Evolutionary conservation across 78 protist genomes (phyloP).

Genomic region (Chrysochromulina parva): DNA sequence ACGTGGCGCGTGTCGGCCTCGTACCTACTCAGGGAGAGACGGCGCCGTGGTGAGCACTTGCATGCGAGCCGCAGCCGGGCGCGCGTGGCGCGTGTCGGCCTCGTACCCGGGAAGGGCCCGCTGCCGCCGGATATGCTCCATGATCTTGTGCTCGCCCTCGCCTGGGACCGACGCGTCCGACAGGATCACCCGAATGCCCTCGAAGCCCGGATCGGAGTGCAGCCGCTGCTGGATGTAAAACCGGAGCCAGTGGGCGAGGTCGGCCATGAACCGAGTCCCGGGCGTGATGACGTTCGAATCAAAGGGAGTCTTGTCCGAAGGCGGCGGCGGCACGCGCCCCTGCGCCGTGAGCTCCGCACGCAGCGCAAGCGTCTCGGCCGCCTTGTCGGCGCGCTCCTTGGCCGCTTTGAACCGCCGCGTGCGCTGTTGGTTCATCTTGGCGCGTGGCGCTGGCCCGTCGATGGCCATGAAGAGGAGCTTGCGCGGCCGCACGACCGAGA

Average conservation of each 20-base stretch:
- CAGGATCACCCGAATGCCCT: constrained; percentile 67
- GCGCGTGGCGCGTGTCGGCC: not conserved
- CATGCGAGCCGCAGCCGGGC: not conserved
- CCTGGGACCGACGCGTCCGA: constrained; percentile 93
- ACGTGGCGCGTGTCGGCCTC: constrained; percentile 74
- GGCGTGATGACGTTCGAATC: constrained; percentile 88
- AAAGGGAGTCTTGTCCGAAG: constrained; percentile 49
- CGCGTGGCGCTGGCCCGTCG: constrained; percentile 98
- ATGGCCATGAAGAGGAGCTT: constrained; percentile 96
- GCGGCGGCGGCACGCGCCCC: constrained; percentile 23
- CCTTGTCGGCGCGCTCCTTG: constrained; percentile 58
- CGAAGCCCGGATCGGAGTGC: constrained; percentile 84
- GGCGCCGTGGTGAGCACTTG: constrained; percentile 61
- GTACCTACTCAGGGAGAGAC: too few relatives aligned
- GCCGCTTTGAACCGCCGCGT: constrained; percentile 93
- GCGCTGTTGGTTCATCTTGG: constrained; percentile 95
- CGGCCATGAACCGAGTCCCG: constrained; percentile 90
- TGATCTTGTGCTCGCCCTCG: constrained; percentile 99
- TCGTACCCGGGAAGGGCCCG: constrained; percentile 70
- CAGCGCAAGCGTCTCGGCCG: not conserved
- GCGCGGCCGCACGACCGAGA: constrained; percentile 93
- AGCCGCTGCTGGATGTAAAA: constrained; percentile 77
- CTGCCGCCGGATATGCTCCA: constrained; percentile 92
- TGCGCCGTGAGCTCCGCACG: not conserved
- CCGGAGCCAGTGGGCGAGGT: constrained; percentile 71